Evolutionary conservation across 2,329 filamentous ascomycete genomes (phyloP).

Genomic region (Sporothrix euskadiensis): DNA sequence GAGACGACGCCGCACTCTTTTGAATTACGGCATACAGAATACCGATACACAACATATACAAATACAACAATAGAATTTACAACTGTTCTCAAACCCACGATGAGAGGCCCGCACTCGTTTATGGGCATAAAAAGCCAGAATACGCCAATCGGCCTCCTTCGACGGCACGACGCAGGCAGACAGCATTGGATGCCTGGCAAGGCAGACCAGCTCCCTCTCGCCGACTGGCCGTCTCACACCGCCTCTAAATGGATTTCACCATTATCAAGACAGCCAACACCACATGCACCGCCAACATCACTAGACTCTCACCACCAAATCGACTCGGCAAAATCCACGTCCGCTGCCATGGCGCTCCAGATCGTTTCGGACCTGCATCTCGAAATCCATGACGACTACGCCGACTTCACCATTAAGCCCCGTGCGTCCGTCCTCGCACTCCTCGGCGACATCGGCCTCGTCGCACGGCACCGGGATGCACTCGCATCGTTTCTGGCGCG

Average conservation of each 20-base stretch:
- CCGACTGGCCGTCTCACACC: not conserved
- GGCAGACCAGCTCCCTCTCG: not conserved
- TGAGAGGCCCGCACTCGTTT: not conserved
- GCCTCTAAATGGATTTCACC: not conserved
- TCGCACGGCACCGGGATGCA: constrained; percentile 43
- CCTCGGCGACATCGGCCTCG: constrained; percentile 57
- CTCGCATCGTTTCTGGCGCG: constrained; percentile 49
- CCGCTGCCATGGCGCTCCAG: constrained; percentile 40
- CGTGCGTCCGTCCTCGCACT: constrained; percentile 55
- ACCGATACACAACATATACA: not conserved
- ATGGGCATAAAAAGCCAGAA: not conserved
- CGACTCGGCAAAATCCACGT: not conserved
- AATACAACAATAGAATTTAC: not conserved
- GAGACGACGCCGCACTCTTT: not conserved
- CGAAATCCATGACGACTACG: constrained; percentile 52
- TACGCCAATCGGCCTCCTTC: not conserved
- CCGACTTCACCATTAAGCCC: constrained; percentile 50
- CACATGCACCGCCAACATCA: not conserved
- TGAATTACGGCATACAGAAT: not conserved
- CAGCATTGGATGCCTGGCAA: not conserved
- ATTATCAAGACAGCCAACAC: not conserved
- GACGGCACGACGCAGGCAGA: not conserved
- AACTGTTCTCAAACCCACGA: not conserved
- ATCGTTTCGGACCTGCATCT: constrained; percentile 62
- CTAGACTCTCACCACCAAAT: not conserved